Evolutionary conservation across 495 filamentous ascomycete genomes (phyloP), one percentile per base, ranked within the genome.

Genomic region (Neurospora sp.): DNA sequence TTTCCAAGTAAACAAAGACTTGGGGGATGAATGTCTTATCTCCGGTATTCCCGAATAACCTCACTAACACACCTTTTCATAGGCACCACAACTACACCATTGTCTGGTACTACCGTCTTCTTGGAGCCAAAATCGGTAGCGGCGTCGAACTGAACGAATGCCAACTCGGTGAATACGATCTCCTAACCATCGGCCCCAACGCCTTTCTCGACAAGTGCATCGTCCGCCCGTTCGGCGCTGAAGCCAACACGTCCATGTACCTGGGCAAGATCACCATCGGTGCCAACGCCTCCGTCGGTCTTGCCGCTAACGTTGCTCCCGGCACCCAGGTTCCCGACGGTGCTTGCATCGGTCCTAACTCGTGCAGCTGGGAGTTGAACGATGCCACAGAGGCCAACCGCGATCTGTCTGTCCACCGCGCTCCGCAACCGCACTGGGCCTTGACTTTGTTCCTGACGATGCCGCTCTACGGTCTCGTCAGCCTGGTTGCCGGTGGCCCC

Each of bases 241-340:
- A 86, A 74, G 72, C 76, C 59, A 85, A 86, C 75, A 84, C 84
- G 4, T 81, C 80, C 8, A 85, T 86, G 84, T 84, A 83, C 38
- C 76, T 86, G 11, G 82, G 79, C 9, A 78, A 76, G n/a, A 85
- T 86, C 71, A 75, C 72, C 8, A 78, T 86, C 59, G 84, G 83
- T 5, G 71, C 73, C 8, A 78, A 83, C 70, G 77, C 80, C 4
- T 78, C 74, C 16, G 72, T 85, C 16, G 84, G 84, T 35, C 71
- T 81, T 20, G 78, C 80, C 31, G 81, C 83, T 1, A 78, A 82
- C 10, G 41, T 85, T n/a, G 83, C 84, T 5, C 76, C 84, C n/a
- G 84, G 84, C 7, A 79, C 83, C 0, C 73, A 69, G 38, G 39
- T 86, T 9, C 83, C 84, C 0, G 77, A 79, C 20, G 77, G 78